Base-by-base conservation (phyloP, 495 filamentous ascomycete species). In the Aspergillus cristatus region DNA sequence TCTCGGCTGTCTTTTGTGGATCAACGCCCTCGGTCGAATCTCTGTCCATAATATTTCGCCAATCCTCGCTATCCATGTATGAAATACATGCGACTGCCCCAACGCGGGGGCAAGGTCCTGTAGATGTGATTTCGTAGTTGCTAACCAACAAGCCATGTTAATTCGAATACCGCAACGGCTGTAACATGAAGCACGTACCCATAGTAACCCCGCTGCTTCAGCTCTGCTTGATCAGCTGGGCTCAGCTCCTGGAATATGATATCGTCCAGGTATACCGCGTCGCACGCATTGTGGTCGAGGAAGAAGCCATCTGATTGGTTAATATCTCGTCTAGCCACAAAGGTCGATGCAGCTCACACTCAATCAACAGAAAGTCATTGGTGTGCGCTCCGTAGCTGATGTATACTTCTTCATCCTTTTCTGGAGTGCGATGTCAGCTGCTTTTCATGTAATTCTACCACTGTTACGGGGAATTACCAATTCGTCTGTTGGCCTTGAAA, bases 341-440 rank as follows among this genome's bases (percentile, higher is more conserved):
- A 14, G 24, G 20, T 32, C 12, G 13, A 3, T 24, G 10, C n/a
- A n/a, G 47, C 57, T 16, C 45, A 69, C 65, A 85, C 58, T 88
- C 84, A 8, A 71, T 69, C 4, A 87, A 69, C 12, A 78, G 63
- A 38, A 83, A 79, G 51, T 86, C 82, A 43, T 84, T 83, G 13
- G 62, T 58, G 54, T 88, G 84, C 15, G 55, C 42, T 11, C 84
- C 84, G 48, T 89, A 89, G 39, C 70, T 75, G n/a, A 84, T 77
- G 37, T 63, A 75, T 12, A 88, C 47, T 51, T 88, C 81, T 24
- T 83, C 76, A 11, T 76, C 78, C 16, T 46, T 45, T 8, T 47
- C 57, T 64, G 41, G 13, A 29, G 22, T 32, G 32, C 4, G 22
- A 49, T 22, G 28, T 18, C 18, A 37, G 18, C 35, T 22, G 3